Conservation (phyloP, 805 yeast species). For the Yamadazyma ubonensis region DNA sequence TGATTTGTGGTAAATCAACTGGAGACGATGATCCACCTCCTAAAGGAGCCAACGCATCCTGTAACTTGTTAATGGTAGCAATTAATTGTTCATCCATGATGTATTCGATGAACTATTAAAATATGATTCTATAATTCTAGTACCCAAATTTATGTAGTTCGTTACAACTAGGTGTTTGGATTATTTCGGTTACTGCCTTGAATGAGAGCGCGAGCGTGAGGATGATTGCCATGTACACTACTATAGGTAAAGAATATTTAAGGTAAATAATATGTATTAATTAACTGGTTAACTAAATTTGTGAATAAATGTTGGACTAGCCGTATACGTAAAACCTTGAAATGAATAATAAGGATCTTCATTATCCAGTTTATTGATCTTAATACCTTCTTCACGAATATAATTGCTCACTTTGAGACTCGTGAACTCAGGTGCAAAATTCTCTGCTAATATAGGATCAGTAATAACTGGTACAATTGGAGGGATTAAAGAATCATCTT, state of each 20-base stretch:
- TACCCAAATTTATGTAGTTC: too few species aligned
- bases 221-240: background rate
- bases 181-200: background rate
- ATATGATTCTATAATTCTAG: background rate
- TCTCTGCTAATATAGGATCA: conserved; percentile 45
- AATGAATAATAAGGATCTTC: conserved; percentile 14
- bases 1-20: conserved; percentile 88
- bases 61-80: conserved; percentile 82
- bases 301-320: conserved; percentile 30
- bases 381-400: conserved; percentile 13
- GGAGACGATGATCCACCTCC: conserved; percentile 91
- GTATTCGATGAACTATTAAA: background rate
- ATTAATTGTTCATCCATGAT: conserved; percentile 75
- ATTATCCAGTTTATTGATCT: conserved; percentile 7
- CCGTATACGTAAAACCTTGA: conserved; percentile 34
- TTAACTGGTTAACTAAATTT: conserved; percentile 11
- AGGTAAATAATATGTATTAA: background rate
- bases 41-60: conserved; percentile 95
- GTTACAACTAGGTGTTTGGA: background rate
- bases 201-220: background rate
- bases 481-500: conserved; percentile 25
- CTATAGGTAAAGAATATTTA: background rate
- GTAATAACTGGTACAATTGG: conserved; percentile 45
- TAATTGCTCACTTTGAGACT: conserved; percentile 42
- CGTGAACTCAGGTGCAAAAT: conserved; percentile 43